phyloP scores from a whole-genome alignment of 2,329 filamentous ascomycete genomes.

The Venturia nashicola region DNA sequence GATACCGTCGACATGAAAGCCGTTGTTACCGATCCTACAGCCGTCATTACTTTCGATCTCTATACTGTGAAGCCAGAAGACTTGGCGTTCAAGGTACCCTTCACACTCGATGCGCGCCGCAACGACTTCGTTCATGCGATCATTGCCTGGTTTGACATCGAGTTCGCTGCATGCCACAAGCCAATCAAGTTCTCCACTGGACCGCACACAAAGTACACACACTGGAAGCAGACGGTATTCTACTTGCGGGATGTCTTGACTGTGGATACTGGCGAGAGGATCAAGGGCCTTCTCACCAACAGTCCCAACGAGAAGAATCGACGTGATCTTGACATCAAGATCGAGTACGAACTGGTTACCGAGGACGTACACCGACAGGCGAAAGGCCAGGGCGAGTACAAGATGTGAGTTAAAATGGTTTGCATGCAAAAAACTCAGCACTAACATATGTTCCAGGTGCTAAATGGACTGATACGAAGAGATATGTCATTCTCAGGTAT shows the following conservation, averaged over 20 bases:
- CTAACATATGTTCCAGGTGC: not conserved
- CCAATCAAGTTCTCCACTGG: conserved; percentile 93
- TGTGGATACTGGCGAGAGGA: conserved; percentile 72
- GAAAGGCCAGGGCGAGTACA: conserved; percentile 66
- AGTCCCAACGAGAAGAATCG: conserved; percentile 89
- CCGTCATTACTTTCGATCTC: conserved; percentile 79
- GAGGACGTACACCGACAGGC: conserved; percentile 57
- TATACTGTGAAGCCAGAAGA: conserved; percentile 80
- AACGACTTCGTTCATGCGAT: conserved; percentile 94
- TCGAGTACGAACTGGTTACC: conserved; percentile 72
- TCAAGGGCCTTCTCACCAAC: conserved; percentile 63
- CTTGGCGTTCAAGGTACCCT: conserved; percentile 71
- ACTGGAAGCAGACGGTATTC: conserved; percentile 99
- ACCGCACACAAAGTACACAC: conserved; percentile 96
- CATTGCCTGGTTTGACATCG: conserved; percentile 98
- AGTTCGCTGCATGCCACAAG: conserved; percentile 97
- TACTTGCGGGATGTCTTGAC: conserved; percentile 90
- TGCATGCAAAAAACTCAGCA: not conserved
- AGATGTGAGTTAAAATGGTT: conserved; percentile 35
- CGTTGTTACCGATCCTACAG: conserved; percentile 80
- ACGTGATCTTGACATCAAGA: conserved; percentile 83
- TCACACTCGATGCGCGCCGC: conserved; percentile 63
- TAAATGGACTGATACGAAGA: not conserved
- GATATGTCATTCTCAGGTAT: not conserved
- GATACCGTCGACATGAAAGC: conserved; percentile 97